Conservation (phyloP, 2,329 filamentous ascomycete species). For the Pseudogymnoascus sp. region DNA sequence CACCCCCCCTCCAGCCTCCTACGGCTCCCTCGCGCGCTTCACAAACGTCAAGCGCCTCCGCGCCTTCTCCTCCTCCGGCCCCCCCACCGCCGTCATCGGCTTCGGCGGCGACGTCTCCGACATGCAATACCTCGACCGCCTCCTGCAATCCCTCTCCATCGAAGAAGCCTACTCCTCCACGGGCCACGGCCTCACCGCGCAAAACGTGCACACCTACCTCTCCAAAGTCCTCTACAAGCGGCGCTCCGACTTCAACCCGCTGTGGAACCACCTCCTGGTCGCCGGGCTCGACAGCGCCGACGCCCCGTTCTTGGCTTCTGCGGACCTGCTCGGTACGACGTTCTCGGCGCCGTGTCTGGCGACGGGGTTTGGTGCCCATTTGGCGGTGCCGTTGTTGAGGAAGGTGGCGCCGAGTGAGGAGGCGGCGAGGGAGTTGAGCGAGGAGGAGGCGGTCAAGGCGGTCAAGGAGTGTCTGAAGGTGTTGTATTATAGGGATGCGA, state of each 20-base stretch:
- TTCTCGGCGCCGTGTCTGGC: conserved; percentile 83
- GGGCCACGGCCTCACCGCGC: conserved; percentile 62
- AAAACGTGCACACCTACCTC: conserved; percentile 94
- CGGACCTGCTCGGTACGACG: conserved; percentile 87
- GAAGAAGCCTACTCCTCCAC: conserved; percentile 71
- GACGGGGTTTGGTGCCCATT: conserved; percentile 86
- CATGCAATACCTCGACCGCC: conserved; percentile 96
- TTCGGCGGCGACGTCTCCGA: conserved; percentile 97
- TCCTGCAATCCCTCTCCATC: conserved; percentile 79
- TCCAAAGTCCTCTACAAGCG: conserved; percentile 93
- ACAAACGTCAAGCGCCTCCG: conserved; percentile 93
- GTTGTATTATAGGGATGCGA: conserved; percentile 91
- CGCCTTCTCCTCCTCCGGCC: conserved; percentile 63
- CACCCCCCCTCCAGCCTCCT: conserved; percentile 63
- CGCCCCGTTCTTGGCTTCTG: conserved; percentile 82
- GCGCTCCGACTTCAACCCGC: conserved; percentile 88
- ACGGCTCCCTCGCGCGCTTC: conserved; percentile 94
- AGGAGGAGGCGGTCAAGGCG: conserved; percentile 71
- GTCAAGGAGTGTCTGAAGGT: conserved; percentile 97
- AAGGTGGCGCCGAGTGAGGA: conserved; percentile 77
- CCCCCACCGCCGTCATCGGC: conserved; percentile 65
- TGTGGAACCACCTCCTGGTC: conserved; percentile 94
- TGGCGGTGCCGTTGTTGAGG: conserved; percentile 87
- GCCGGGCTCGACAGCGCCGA: conserved; percentile 74
- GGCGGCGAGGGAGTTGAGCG: conserved; percentile 59